These are phyloP conservation scores for Fraxinus velutina DNA, from an alignment of 305 asterid genomes.

Conservation along the genomic window DNA sequence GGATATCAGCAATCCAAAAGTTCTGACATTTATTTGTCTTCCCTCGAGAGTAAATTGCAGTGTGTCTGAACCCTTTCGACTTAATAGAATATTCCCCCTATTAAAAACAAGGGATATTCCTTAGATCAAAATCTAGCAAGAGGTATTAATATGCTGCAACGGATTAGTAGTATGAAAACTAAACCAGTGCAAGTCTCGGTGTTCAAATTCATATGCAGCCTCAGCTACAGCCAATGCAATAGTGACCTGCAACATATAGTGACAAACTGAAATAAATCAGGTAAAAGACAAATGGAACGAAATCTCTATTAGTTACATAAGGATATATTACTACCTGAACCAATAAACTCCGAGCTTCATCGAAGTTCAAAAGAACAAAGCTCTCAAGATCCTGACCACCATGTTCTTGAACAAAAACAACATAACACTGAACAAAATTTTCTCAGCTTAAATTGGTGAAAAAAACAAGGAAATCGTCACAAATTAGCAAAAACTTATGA, in stretches of 20 bases:
- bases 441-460: slow-evolving; percentile 8
- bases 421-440: slow-evolving; percentile 54
- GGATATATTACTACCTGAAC: slow-evolving; percentile 52
- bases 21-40: slow-evolving; percentile 50
- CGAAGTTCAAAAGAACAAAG: slow-evolving; percentile 65
- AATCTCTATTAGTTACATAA: slow-evolving; percentile 2
- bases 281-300: slow-evolving; percentile 17
- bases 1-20: slow-evolving; percentile 69
- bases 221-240: slow-evolving; percentile 84
- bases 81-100: slow-evolving; percentile 89
- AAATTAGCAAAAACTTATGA: not conserved
- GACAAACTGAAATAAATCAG: slow-evolving; percentile 17
- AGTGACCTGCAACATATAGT: slow-evolving; percentile 17
- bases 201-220: slow-evolving; percentile 53
- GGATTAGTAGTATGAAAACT: slow-evolving; percentile 25
- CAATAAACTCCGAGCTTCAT: slow-evolving; percentile 81
- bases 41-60: slow-evolving; percentile 73
- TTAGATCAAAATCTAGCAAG: slow-evolving; percentile 20
- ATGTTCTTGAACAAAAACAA: slow-evolving; percentile 46
- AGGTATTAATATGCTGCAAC: slow-evolving; percentile 16
- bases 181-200: slow-evolving; percentile 93
- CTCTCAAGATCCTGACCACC: not conserved
- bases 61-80: slow-evolving; percentile 56
- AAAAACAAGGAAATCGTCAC: not conserved
- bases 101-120: slow-evolving; percentile 22